These are phyloP conservation scores for Cephalotrichum gorgonifer DNA, from an alignment of 2,329 filamentous ascomycete genomes.

Conservation along the genomic window DNA sequence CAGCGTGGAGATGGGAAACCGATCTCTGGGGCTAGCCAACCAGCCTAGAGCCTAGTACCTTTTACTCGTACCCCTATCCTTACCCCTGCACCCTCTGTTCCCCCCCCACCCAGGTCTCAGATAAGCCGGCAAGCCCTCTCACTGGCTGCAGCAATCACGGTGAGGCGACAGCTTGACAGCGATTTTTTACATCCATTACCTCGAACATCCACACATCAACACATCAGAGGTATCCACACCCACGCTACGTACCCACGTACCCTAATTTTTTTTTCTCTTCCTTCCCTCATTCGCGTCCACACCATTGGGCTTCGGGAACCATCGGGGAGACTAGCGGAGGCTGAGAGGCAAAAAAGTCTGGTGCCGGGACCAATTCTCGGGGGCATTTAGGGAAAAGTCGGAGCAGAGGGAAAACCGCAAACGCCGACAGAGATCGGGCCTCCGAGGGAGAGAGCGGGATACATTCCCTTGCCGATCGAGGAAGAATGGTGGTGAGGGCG, in stretches of 20 bases:
- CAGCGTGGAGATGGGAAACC: background rate
- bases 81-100: too few relatives aligned
- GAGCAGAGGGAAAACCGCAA: background rate
- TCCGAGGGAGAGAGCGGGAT: too few relatives aligned
- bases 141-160: background rate
- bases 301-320: background rate
- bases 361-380: background rate
- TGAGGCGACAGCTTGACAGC: background rate
- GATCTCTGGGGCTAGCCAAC: too few relatives aligned
- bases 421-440: too few relatives aligned
- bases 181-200: conserved; percentile 1
- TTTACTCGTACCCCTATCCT: too few relatives aligned
- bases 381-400: background rate
- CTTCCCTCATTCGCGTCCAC: too few relatives aligned
- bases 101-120: background rate
- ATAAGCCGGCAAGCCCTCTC: background rate
- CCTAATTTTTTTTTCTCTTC: too few relatives aligned
- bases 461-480: too few relatives aligned
- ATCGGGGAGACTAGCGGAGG: background rate
- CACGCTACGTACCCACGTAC: background rate
- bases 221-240: too few relatives aligned
- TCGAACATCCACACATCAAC: too few relatives aligned
- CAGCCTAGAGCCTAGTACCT: too few relatives aligned
- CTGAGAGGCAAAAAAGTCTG: background rate
- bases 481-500: too few relatives aligned